Evolutionary conservation across 352 stramenopile species (phyloP).

Genomic region (Albugo laibachii): DNA sequence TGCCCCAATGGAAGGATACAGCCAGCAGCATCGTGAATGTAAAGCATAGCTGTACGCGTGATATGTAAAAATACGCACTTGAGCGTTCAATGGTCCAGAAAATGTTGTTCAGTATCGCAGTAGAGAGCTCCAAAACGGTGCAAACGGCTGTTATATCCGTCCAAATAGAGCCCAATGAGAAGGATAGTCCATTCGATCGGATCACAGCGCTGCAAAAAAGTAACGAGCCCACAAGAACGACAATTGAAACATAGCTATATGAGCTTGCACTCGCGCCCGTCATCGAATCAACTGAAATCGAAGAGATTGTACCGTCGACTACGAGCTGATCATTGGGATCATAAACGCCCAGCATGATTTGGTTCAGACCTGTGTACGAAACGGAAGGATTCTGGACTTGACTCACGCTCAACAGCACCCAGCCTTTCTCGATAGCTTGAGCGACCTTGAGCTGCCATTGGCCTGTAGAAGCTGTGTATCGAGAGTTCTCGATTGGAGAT

Average conservation of each 20-base stretch:
- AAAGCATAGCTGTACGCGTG: conserved; percentile 55
- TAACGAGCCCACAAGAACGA: conserved; percentile 61
- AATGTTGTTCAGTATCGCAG: conserved; percentile 67
- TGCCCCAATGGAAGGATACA: conserved; percentile 78
- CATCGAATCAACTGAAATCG: conserved; percentile 50
- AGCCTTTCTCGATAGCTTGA: conserved; percentile 35
- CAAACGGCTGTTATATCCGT: conserved; percentile 74
- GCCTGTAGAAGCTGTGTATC: too few relatives aligned
- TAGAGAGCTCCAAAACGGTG: conserved; percentile 49
- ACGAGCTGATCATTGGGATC: conserved; percentile 31
- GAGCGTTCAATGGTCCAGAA: conserved; percentile 50
- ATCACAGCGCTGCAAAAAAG: conserved; percentile 71
- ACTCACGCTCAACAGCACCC: conserved; percentile 41
- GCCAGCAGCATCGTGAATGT: conserved; percentile 79
- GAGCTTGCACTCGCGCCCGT: conserved; percentile 40
- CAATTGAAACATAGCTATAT: conserved; percentile 80
- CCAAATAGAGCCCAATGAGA: conserved; percentile 72
- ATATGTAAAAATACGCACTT: conserved; percentile 69
- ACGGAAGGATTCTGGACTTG: conserved; percentile 55
- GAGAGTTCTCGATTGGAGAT: too few relatives aligned
- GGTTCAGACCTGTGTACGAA: conserved; percentile 44
- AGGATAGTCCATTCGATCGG: conserved; percentile 57
- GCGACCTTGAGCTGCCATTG: conserved; percentile 30
- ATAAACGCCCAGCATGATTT: conserved; percentile 29
- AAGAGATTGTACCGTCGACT: conserved; percentile 34